A percentile compares a stretch with the other conserved stretches of the same genome.
Conservation (phyloP, 768 basidiomycete species). For the Cyathus striatus region DNA sequence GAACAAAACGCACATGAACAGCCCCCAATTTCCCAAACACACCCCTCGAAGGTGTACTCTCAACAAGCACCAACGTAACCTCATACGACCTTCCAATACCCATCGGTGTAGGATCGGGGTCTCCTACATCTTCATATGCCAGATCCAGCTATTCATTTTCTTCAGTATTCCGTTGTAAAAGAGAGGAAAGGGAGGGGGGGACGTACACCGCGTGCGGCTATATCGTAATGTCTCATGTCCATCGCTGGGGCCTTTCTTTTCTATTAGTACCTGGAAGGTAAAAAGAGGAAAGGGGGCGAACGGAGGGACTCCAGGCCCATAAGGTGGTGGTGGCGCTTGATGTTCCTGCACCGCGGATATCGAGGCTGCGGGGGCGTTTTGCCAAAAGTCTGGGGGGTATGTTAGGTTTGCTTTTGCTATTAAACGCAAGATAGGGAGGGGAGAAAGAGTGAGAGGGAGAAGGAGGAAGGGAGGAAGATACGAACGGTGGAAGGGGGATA, state of each 20-base stretch:
- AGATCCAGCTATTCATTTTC: slow-evolving; percentile 24
- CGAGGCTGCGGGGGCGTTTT: slow-evolving; percentile 28
- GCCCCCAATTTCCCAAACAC: slow-evolving; percentile 20
- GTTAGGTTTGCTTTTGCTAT: no score
- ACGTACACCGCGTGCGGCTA: slow-evolving; percentile 28
- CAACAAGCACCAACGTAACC: slow-evolving; percentile 25
- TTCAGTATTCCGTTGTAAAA: no score
- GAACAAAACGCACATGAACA: slow-evolving; percentile 17
- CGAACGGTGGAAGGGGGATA: no score
- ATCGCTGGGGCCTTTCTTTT: slow-evolving; percentile 27
- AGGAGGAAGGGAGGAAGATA: neutral
- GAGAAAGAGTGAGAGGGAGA: neutral
- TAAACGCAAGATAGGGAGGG: no score
- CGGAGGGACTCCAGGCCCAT: slow-evolving; percentile 33
- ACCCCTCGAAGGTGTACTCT: slow-evolving; percentile 23
- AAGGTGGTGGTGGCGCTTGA: slow-evolving; percentile 22
- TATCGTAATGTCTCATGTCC: slow-evolving; percentile 34
- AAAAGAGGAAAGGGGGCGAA: no score
- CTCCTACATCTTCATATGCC: slow-evolving; percentile 32
- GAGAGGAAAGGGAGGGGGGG: neutral
- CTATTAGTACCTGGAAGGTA: no score
- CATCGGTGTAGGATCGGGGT: slow-evolving; percentile 28
- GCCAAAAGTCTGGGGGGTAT: slow-evolving; percentile 38
- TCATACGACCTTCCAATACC: slow-evolving; percentile 33
- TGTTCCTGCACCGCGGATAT: slow-evolving; percentile 26